A percentile compares a stretch with the other conserved stretches of the same genome.
Evolutionary conservation across 2,329 filamentous ascomycete genomes (phyloP).

Genomic region (Trichoderma breve): DNA sequence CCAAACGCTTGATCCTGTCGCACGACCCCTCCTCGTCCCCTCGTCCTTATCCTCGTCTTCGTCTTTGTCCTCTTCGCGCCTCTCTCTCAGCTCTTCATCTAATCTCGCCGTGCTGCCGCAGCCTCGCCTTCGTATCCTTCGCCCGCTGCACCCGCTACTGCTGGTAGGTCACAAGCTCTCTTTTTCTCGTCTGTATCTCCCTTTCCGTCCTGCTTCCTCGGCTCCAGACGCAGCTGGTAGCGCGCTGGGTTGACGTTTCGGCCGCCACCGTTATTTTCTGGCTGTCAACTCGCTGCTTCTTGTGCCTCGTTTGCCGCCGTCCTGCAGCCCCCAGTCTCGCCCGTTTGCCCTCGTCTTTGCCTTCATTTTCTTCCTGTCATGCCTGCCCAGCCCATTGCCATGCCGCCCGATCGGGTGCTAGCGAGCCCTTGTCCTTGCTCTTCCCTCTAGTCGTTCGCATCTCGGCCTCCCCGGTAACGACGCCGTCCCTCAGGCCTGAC

Average conservation of each 20-base stretch:
- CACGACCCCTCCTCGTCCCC: slow-evolving; percentile 21
- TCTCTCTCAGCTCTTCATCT: slow-evolving; percentile 15
- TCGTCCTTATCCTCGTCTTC: background rate
- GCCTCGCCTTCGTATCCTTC: slow-evolving; percentile 4
- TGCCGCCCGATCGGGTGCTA: slow-evolving; percentile 19
- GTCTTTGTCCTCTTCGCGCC: background rate
- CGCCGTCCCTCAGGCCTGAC: slow-evolving; percentile 2
- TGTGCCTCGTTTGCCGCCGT: slow-evolving; percentile 16
- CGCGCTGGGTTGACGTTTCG: slow-evolving; percentile 18
- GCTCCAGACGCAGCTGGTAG: background rate
- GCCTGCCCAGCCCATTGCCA: slow-evolving; percentile 7
- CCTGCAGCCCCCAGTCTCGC: background rate
- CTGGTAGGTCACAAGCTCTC: slow-evolving; percentile 5
- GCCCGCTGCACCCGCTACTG: background rate
- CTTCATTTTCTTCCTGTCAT: slow-evolving; percentile 5
- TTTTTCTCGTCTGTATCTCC: background rate
- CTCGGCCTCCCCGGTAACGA: slow-evolving; percentile 21
- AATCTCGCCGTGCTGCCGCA: slow-evolving; percentile 10
- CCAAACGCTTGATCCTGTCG: slow-evolving; percentile 12
- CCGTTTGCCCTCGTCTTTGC: background rate
- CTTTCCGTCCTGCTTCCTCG: background rate
- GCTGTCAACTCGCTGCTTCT: background rate
- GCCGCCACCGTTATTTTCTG: background rate
- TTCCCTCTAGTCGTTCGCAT: slow-evolving; percentile 14
- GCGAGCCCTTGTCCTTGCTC: slow-evolving; percentile 17